Conservation (phyloP, 1,139 yeast species). For the Kodamaea fungicola region DNA sequence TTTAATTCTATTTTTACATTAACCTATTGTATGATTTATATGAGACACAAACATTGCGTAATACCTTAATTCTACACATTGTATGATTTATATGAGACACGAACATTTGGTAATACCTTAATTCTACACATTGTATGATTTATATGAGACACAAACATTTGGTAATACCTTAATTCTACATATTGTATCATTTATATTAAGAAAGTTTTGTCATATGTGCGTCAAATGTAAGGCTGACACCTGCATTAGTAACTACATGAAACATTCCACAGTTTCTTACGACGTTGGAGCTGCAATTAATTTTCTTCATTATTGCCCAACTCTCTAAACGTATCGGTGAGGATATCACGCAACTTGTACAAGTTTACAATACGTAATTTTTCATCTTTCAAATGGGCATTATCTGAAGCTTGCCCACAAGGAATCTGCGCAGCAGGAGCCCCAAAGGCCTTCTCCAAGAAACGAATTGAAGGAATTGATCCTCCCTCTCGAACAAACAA, state of each 20-base stretch:
- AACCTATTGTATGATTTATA: too few relatives aligned
- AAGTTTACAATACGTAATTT: slow-evolving; percentile 75
- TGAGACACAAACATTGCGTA: too few relatives aligned
- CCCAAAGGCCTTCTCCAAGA: slow-evolving; percentile 71
- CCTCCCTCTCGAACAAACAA: slow-evolving; percentile 94
- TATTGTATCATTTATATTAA: not conserved
- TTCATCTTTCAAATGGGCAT: slow-evolving; percentile 90
- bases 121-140: too few relatives aligned
- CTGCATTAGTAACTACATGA: not conserved
- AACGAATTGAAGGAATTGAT: slow-evolving; percentile 85
- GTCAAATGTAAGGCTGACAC: not conserved
- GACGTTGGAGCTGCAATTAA: not conserved
- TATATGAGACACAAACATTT: too few relatives aligned
- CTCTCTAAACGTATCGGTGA: slow-evolving; percentile 51
- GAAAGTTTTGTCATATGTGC: not conserved
- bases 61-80: too few relatives aligned
- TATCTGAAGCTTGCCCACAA: slow-evolving; percentile 93
- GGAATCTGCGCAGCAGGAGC: slow-evolving; percentile 97
- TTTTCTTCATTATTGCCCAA: slow-evolving; percentile 18
- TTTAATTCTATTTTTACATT: too few relatives aligned
- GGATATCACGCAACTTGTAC: slow-evolving; percentile 65
- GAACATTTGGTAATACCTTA: too few relatives aligned
- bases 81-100: too few relatives aligned
- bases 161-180: too few relatives aligned
- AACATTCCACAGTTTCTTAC: not conserved